Base-by-base conservation (phyloP, 75 land plant species). In the Selaginella tamariscina region DNA sequence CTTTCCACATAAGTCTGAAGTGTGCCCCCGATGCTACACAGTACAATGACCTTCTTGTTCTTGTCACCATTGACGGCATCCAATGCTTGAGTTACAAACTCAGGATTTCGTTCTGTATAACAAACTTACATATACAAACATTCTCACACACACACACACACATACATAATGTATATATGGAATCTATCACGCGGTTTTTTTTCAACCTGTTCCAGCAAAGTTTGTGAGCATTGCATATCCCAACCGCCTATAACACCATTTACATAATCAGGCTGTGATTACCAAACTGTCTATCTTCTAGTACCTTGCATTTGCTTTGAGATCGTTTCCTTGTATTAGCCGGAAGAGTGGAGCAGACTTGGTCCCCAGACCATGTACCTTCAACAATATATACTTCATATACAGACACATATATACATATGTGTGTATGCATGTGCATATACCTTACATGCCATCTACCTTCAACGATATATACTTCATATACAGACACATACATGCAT, bases 181-280 rank as follows among this genome's bases (percentile, higher is more conserved):
- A 39, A 39, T n/a, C n/a, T n/a, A n/a, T n/a, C n/a, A 39, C 49
- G 49, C 5, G 49, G 49, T 5, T 5, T 5, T 5, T 5, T 5
- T 39, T 39, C 64, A 23, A 72, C 74, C 74, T 66, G 80, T 78
- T 8, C 80, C 80, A 31, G 70, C 64, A 63, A 79, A 79, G 56
- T 79, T 72, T 24, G 77, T 79, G 27, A 79, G 33, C 56, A 79
- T 24, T 5, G 80, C 80, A 67, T 74, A 74, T 2, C 80, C 80
- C 2, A 79, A 39, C 20, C 80, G 70, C 56, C 80, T 73, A 39
- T 15, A 5, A 39, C 5, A 39, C 11, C 49, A 39, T 39, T 15
- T 5, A 15, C 49, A 39, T 5, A 39, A 39, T 5, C n/a, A n/a
- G n/a, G n/a, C n/a, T n/a, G n/a, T n/a, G n/a, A n/a, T n/a, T n/a